Conservation (phyloP, 1,139 yeast species). For the Lodderomyces beijingensis region DNA sequence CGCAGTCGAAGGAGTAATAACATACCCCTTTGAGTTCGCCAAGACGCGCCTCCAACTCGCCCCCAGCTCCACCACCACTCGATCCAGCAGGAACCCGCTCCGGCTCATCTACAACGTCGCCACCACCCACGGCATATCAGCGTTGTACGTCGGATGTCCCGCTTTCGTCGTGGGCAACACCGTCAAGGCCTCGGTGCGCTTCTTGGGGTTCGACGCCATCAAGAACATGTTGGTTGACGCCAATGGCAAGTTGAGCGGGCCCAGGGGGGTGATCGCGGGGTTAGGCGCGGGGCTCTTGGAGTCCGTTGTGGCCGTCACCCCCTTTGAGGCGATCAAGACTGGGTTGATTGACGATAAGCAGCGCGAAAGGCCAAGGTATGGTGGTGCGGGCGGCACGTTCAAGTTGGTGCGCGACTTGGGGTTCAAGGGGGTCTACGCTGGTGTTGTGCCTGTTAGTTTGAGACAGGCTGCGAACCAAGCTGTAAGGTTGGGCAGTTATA, state of each 20-base stretch:
- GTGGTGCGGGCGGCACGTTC: constrained; percentile 58
- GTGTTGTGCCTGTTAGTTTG: constrained; percentile 86
- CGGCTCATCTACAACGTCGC: constrained; percentile 72
- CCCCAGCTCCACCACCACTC: constrained; percentile 57
- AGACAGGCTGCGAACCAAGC: constrained; percentile 96
- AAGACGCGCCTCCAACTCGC: constrained; percentile 87
- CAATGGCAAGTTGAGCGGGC: constrained; percentile 82
- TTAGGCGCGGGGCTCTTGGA: constrained; percentile 94
- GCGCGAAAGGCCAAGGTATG: constrained; percentile 70
- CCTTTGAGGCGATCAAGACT: constrained; percentile 94
- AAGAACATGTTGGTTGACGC: constrained; percentile 73
- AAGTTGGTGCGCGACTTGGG: constrained; percentile 75
- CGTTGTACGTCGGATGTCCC: constrained; percentile 95
- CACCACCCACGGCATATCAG: constrained; percentile 69
- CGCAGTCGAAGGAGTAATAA: constrained; percentile 83
- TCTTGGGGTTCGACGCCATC: constrained; percentile 87
- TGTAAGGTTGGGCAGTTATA: constrained; percentile 89
- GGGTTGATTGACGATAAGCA: constrained; percentile 93
- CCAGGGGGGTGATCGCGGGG: constrained; percentile 92
- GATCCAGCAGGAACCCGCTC: constrained; percentile 69
- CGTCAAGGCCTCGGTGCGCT: constrained; percentile 89
- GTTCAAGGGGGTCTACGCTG: constrained; percentile 77
- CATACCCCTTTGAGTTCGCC: constrained; percentile 96
- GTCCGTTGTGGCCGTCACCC: constrained; percentile 90
- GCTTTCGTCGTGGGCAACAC: constrained; percentile 96